Percentiles rank a stretch among this genome's conserved stretches.
Evolutionary conservation across 2,329 filamentous ascomycete genomes (phyloP).

Genomic region (Alternaria gaisen): DNA sequence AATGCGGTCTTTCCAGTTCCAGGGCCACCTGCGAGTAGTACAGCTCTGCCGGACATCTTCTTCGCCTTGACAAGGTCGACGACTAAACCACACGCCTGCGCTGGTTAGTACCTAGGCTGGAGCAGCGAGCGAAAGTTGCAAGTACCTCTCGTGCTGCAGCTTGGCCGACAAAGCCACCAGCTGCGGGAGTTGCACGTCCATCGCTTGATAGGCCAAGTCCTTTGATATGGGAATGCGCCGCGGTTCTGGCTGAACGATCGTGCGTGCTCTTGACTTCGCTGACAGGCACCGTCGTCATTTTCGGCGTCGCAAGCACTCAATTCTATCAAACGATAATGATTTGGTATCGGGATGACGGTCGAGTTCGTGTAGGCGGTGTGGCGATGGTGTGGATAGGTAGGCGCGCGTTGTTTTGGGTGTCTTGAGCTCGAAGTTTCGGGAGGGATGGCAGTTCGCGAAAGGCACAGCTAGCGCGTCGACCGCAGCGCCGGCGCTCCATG

Average conservation of each 20-base stretch:
- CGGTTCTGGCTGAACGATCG: conserved; percentile 82
- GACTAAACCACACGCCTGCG: conserved; percentile 88
- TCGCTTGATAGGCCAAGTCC: conserved; percentile 85
- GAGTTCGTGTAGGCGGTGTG: conserved; percentile 2
- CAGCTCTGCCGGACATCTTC: conserved; percentile 96
- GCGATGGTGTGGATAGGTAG: conserved; percentile 10
- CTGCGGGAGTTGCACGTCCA: conserved; percentile 81
- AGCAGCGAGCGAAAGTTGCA: background rate
- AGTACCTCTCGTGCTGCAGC: conserved; percentile 84
- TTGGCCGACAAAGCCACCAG: conserved; percentile 85
- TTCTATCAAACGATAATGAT: background rate
- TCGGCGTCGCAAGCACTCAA: conserved; percentile 25
- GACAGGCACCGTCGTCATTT: conserved; percentile 52
- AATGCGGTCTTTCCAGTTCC: conserved; percentile 96
- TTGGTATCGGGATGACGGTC: background rate
- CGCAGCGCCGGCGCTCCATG: conserved; percentile 13
- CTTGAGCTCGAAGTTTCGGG: conserved; percentile 27
- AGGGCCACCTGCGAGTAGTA: conserved; percentile 91
- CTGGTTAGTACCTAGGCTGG: conserved; percentile 19
- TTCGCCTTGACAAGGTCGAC: conserved; percentile 95
- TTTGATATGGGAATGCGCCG: conserved; percentile 97
- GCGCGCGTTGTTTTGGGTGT: conserved; percentile 23
- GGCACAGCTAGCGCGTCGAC: conserved; percentile 23
- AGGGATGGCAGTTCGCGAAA: conserved; percentile 20
- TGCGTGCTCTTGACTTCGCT: conserved; percentile 95